Percentiles rank a stretch among this genome's conserved stretches.
Evolutionary conservation across 768 basidiomycete genomes (phyloP).

Genomic region (Rhizopogon sp.): DNA sequence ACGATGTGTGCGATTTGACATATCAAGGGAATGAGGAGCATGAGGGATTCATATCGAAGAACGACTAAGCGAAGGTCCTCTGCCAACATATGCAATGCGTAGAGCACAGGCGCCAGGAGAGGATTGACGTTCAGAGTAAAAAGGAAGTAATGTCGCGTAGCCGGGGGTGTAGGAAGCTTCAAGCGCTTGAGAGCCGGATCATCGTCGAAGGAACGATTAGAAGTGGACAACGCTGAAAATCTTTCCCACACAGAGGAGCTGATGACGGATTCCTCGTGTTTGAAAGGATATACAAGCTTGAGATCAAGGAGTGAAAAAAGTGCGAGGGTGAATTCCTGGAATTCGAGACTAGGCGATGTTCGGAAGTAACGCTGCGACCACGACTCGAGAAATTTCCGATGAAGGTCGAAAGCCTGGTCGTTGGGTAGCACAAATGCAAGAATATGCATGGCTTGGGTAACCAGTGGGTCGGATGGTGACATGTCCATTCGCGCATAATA

Average conservation of each 20-base stretch:
- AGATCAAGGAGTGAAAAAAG: constrained; percentile 45
- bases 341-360: constrained; percentile 44
- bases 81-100: constrained; percentile 75
- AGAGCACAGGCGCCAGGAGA: constrained; percentile 54
- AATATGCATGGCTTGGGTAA: constrained; percentile 52
- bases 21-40: constrained; percentile 55
- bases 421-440: constrained; percentile 58
- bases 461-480: constrained; percentile 50
- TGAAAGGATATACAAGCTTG: constrained; percentile 20
- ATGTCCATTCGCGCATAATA: constrained; percentile 50
- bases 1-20: constrained; percentile 58
- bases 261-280: constrained; percentile 7
- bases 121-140: constrained; percentile 32
- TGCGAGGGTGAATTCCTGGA: constrained; percentile 49
- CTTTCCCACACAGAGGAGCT: constrained; percentile 39
- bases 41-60: constrained; percentile 49
- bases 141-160: constrained; percentile 22
- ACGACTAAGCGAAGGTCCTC: constrained; percentile 63
- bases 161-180: constrained; percentile 26
- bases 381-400: constrained; percentile 47
- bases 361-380: constrained; percentile 50
- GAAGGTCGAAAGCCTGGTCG: constrained; percentile 50
- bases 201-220: constrained; percentile 46
- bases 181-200: constrained; percentile 54
- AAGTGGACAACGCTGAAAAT: constrained; percentile 37